Base-by-base conservation (phyloP, 2,329 filamentous ascomycete genomes). In the Hirsutella minnesotensis region DNA sequence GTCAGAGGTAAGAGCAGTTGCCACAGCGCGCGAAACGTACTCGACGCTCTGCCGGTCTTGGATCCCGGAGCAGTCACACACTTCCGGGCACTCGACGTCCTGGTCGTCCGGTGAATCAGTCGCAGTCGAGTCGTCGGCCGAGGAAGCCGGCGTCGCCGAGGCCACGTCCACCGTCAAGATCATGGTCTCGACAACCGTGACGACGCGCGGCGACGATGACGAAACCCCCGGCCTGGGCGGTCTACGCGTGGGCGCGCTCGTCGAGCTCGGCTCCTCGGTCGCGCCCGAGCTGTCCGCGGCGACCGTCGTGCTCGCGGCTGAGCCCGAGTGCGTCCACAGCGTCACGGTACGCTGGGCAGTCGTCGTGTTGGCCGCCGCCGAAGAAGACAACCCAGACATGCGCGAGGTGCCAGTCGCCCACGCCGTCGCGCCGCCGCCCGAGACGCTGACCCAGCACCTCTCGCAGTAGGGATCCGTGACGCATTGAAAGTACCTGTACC, bases 401-500 rank as follows among this genome's bases (percentile, higher is more conserved):
- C n/a, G n/a, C n/a, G n/a, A n/a, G 30, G 30, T 12, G 8, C 10
- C 10, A 5, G 15, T 16, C 7, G n/a, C 27, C 29, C 21, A 39
- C 1, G 35, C 36, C 10, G 36, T 24, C 9, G 13, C 38, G 3
- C 21, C 20, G 22, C 3, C n/a, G 2, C 34, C 19, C 9, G 30
- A 19, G 4, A 24, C 5, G 7, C 15, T 20, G 21, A 48, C 9
- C 46, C 30, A 51, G 53, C 37, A 57, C 42, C 16, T 47, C 38
- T 57, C 55, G 30, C 61, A 64, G 9, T 49, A 46, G 5, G 53
- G 52, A 8, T 63, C 57, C 15, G 57, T 59, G 10, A 62, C 42
- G 44, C 61, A 64, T 22, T 62, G 59, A 10, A 62, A 59, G 38
- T 52, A 62, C 21, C 61, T 64, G n/a, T n/a, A n/a, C n/a, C n/a